Evolutionary conservation across 495 filamentous ascomycete species (phyloP).

Genomic region (Penicilliopsis zonata): DNA sequence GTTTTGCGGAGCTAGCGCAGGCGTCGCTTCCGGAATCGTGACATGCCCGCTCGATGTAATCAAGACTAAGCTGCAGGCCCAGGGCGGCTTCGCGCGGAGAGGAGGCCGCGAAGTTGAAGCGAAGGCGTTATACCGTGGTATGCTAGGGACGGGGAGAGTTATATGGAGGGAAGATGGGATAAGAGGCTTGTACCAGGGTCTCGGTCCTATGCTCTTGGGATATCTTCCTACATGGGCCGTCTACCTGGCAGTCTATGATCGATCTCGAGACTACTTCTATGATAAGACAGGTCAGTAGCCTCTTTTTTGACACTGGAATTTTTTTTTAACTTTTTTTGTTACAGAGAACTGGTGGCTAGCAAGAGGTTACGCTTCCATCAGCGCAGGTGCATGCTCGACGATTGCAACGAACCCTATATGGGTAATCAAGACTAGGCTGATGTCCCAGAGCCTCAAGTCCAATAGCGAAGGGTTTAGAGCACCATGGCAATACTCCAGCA

Average conservation of each 20-base stretch:
- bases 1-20: conserved; percentile 74
- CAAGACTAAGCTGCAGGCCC: conserved; percentile 96
- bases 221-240: conserved; percentile 98
- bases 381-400: conserved; percentile 84
- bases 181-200: conserved; percentile 81
- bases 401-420: conserved; percentile 98
- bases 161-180: conserved; percentile 86
- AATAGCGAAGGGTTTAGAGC: conserved; percentile 43
- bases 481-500: conserved; percentile 83
- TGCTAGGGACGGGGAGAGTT: conserved; percentile 70
- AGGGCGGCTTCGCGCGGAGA: conserved; percentile 59
- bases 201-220: conserved; percentile 87
- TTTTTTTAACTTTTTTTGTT: background rate
- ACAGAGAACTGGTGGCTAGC: conserved; percentile 48
- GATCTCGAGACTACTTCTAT: conserved; percentile 60
- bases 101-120: conserved; percentile 31
- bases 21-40: conserved; percentile 83
- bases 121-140: conserved; percentile 59
- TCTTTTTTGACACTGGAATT: background rate
- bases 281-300: conserved; percentile 48
- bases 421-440: conserved; percentile 97
- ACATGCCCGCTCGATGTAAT: conserved; percentile 98
- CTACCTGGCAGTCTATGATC: conserved; percentile 92
- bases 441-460: conserved; percentile 62
- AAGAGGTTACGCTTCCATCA: conserved; percentile 65